phyloP scores from a whole-genome alignment of 2,329 filamentous ascomycete genomes.

The Ophiostoma perfectum region DNA sequence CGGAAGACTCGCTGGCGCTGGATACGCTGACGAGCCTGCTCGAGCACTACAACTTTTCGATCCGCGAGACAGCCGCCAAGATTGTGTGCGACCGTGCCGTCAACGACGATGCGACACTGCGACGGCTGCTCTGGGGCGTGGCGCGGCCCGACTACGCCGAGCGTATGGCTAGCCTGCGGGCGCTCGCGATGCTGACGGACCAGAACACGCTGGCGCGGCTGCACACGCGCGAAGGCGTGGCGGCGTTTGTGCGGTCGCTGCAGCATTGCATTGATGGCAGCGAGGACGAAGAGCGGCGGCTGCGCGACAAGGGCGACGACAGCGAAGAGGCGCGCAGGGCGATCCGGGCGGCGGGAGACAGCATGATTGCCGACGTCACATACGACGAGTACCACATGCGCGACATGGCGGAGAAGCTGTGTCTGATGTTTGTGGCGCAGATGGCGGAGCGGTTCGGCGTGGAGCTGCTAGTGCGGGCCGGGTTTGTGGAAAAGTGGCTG shows the following conservation, averaged over 20 bases:
- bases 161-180: conserved; percentile 52
- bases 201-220: conserved; percentile 44
- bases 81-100: conserved; percentile 53
- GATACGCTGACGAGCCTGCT: conserved; percentile 63
- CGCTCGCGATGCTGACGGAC: conserved; percentile 52
- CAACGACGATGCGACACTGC: conserved; percentile 51
- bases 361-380: conserved; percentile 48
- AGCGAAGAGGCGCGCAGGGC: neutral
- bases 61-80: conserved; percentile 61
- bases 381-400: conserved; percentile 61
- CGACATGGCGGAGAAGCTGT: conserved; percentile 56
- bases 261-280: conserved; percentile 50
- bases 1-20: conserved; percentile 63
- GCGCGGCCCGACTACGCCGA: conserved; percentile 54
- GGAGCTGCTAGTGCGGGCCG: conserved; percentile 54
- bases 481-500: conserved; percentile 69
- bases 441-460: conserved; percentile 56
- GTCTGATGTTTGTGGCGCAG: conserved; percentile 52
- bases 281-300: neutral
- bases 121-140: conserved; percentile 52
- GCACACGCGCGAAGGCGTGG: conserved; percentile 47
- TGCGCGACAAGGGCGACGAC: neutral
- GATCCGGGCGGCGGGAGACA: conserved; percentile 32
- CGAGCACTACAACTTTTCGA: conserved; percentile 65
- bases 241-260: conserved; percentile 55